Evolutionary conservation across 1,284 basidiomycete genomes (phyloP).

Genomic region (Crucibulum parvulum): DNA sequence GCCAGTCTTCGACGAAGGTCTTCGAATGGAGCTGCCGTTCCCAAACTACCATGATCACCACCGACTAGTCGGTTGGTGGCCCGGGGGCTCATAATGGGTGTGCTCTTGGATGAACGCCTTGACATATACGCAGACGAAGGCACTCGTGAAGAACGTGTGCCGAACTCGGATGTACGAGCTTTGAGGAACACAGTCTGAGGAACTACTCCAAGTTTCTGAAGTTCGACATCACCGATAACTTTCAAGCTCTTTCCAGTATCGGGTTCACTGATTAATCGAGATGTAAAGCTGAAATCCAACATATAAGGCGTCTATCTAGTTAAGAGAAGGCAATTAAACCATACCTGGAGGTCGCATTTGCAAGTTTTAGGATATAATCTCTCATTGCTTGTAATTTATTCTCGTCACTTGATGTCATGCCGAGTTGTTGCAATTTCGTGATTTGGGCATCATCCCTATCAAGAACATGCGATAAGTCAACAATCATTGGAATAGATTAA

Average conservation of each 20-base stretch:
- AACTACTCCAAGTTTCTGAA: slow-evolving; percentile 89
- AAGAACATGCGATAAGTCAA: slow-evolving; percentile 2
- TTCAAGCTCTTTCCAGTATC: slow-evolving; percentile 72
- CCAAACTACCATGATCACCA: slow-evolving; percentile 38
- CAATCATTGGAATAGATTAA: neutral
- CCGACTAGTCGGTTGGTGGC: slow-evolving; percentile 52
- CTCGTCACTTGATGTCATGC: slow-evolving; percentile 84
- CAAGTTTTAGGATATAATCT: slow-evolving; percentile 88
- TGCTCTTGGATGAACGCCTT: slow-evolving; percentile 38
- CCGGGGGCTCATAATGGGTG: slow-evolving; percentile 52
- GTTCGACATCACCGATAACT: slow-evolving; percentile 69
- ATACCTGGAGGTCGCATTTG: slow-evolving; percentile 64
- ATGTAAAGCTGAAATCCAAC: slow-evolving; percentile 59
- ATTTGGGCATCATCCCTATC: slow-evolving; percentile 80
- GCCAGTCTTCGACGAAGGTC: slow-evolving; percentile 76
- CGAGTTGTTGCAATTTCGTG: slow-evolving; percentile 78
- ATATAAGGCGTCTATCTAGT: neutral
- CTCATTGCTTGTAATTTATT: slow-evolving; percentile 84
- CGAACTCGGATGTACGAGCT: slow-evolving; percentile 49
- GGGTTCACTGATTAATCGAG: slow-evolving; percentile 63
- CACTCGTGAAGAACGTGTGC: slow-evolving; percentile 32
- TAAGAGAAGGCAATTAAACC: slow-evolving; percentile 1
- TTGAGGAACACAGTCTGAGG: slow-evolving; percentile 96
- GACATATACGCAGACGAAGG: slow-evolving; percentile 43
- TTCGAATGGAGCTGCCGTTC: slow-evolving; percentile 63